These are phyloP conservation scores for Amyloporia xantha DNA, from an alignment of 768 basidiomycete genomes.

Conservation along the genomic window DNA sequence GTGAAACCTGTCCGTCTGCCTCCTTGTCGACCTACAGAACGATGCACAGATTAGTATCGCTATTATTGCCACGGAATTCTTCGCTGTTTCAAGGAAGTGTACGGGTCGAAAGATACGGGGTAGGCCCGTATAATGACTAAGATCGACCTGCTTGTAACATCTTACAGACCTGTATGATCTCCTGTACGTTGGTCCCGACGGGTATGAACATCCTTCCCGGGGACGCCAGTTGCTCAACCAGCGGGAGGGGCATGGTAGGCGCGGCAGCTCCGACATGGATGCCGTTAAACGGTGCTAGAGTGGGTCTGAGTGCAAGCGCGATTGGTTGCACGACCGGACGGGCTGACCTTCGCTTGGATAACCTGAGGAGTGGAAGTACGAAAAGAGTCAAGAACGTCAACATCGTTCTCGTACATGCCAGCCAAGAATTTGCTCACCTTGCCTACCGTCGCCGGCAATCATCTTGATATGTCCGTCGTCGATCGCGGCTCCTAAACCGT, in stretches of 20 bases:
- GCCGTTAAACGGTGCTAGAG: constrained; percentile 34
- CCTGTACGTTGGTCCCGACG: constrained; percentile 56
- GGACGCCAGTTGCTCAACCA: constrained; percentile 71
- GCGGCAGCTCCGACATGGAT: constrained; percentile 97
- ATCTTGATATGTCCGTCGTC: constrained; percentile 53
- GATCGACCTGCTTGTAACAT: background rate
- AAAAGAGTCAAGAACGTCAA: background rate
- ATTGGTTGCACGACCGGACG: background rate
- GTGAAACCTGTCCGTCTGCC: constrained; percentile 53
- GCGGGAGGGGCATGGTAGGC: constrained; percentile 55
- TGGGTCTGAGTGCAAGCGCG: background rate
- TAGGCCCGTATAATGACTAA: background rate
- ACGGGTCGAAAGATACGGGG: too few species aligned
- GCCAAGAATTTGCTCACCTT: constrained; percentile 44
- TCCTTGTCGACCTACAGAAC: constrained; percentile 80
- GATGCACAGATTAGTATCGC: too few species aligned
- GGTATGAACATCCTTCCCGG: constrained; percentile 92
- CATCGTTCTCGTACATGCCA: too few species aligned
- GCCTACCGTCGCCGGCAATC: constrained; percentile 72
- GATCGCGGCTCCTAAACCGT: constrained; percentile 52
- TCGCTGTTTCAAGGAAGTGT: too few species aligned
- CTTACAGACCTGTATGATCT: constrained; percentile 38
- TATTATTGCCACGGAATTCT: too few species aligned
- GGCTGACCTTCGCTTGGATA: background rate
- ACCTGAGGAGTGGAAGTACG: background rate